A percentile compares a stretch with the other conserved stretches of the same genome.
Conservation (phyloP, 169 alveolate species). For the Plasmodium gonderi region DNA sequence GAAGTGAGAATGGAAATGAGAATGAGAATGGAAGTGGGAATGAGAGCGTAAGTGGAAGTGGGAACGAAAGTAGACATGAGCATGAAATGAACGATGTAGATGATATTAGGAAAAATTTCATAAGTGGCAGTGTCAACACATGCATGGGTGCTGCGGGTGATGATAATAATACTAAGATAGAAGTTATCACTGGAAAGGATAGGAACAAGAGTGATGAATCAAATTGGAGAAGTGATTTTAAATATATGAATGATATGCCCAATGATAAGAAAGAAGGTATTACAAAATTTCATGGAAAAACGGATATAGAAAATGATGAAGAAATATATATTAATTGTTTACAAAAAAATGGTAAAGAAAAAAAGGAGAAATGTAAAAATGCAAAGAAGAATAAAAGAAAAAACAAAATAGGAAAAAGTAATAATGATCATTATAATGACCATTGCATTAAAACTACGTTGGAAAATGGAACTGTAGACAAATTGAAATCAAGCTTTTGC, state of each 20-base stretch:
- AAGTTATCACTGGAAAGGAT: neutral
- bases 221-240: neutral
- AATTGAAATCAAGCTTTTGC: neutral
- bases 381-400: neutral
- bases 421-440: neutral
- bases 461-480: neutral
- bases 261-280: neutral
- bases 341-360: neutral
- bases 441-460: neutral
- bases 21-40: neutral
- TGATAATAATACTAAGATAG: too few species aligned
- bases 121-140: too few species aligned
- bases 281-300: neutral
- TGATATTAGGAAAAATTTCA: too few species aligned
- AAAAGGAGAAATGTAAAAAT: neutral
- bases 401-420: neutral
- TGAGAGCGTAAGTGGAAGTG: neutral
- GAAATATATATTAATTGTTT: neutral
- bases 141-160: too few species aligned
- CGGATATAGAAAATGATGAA: neutral
- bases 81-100: too few species aligned
- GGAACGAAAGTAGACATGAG: neutral
- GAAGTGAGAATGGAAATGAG: neutral
- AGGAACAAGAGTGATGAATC: neutral
- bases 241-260: neutral